Evolutionary conservation across 768 basidiomycete species (phyloP).

Genomic region (Mycena epipterygia): DNA sequence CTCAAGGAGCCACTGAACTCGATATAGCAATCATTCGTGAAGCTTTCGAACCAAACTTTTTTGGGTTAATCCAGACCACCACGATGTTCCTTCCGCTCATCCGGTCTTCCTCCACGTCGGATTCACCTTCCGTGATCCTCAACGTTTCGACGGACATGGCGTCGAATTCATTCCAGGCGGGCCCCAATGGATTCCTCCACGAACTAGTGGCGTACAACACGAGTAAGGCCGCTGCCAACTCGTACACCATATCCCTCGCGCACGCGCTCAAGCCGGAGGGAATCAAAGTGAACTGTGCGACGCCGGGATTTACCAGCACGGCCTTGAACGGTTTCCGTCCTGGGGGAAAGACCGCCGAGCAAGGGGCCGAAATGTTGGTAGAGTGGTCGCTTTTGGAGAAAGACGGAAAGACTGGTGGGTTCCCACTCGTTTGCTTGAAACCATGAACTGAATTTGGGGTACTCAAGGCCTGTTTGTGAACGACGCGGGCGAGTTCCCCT

Average conservation of each 20-base stretch:
- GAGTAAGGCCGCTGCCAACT: slow-evolving; percentile 78
- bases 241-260: slow-evolving; percentile 72
- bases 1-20: slow-evolving; percentile 32
- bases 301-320: slow-evolving; percentile 69
- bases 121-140: slow-evolving; percentile 51
- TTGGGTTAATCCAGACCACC: slow-evolving; percentile 58
- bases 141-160: slow-evolving; percentile 62
- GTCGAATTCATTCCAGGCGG: slow-evolving; percentile 54
- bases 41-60: slow-evolving; percentile 59
- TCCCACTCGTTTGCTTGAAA: too few relatives aligned
- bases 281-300: slow-evolving; percentile 74
- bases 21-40: slow-evolving; percentile 50
- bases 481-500: too few relatives aligned
- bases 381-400: slow-evolving; percentile 58
- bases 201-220: slow-evolving; percentile 70
- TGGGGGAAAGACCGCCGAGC: slow-evolving; percentile 53
- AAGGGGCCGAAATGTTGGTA: slow-evolving; percentile 51
- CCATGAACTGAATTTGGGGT: too few relatives aligned
- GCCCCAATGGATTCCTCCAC: slow-evolving; percentile 45
- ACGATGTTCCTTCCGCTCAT: slow-evolving; percentile 57
- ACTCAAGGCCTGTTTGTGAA: too few relatives aligned
- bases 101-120: slow-evolving; percentile 40
- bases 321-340: slow-evolving; percentile 54
- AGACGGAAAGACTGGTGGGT: slow-evolving; percentile 56
- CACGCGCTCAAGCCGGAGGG: slow-evolving; percentile 66